A percentile compares a stretch with the other conserved stretches of the same genome.
Conservation (phyloP, 2,329 filamentous ascomycete genomes). For the Fusarium redolens region DNA sequence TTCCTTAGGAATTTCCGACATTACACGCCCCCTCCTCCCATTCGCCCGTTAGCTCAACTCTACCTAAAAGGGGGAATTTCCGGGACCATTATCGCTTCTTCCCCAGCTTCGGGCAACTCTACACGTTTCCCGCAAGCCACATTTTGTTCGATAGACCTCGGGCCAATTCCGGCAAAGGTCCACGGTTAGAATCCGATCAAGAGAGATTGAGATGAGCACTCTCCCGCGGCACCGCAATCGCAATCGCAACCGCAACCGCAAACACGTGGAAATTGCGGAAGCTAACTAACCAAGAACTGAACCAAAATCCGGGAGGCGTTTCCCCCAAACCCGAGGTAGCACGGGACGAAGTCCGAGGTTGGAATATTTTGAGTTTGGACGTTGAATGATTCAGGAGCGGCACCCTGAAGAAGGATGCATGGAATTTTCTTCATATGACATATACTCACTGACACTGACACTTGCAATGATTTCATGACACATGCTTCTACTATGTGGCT, state of each 20-base stretch:
- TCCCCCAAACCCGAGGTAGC: conserved; percentile 15
- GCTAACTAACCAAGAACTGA: conserved; percentile 2
- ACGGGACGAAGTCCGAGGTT: conserved; percentile 14
- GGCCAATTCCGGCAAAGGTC: conserved; percentile 10
- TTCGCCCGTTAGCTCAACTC: background rate
- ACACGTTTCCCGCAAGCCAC: background rate
- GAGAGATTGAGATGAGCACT: background rate
- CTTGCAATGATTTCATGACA: conserved; percentile 19
- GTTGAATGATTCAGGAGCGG: conserved; percentile 12
- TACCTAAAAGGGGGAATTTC: conserved; percentile 9
- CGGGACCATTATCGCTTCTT: background rate
- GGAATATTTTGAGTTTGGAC: conserved; percentile 4
- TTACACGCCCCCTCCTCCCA: conserved; percentile 15
- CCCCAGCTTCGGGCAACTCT: conserved; percentile 27
- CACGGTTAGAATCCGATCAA: background rate
- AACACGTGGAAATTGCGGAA: conserved; percentile 37
- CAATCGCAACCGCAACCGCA: conserved; percentile 25
- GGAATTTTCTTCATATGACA: background rate
- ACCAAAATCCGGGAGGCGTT: background rate
- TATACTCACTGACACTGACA: background rate
- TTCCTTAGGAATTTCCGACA: conserved; percentile 1
- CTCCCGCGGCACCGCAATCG: conserved; percentile 22
- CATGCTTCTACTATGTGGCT: conserved; percentile 9
- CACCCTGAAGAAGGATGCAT: conserved; percentile 2
- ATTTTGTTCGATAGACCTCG: conserved; percentile 5